Base-by-base conservation (phyloP, 192 early-diverging fungal genomes). In the Mortierella alpina region DNA sequence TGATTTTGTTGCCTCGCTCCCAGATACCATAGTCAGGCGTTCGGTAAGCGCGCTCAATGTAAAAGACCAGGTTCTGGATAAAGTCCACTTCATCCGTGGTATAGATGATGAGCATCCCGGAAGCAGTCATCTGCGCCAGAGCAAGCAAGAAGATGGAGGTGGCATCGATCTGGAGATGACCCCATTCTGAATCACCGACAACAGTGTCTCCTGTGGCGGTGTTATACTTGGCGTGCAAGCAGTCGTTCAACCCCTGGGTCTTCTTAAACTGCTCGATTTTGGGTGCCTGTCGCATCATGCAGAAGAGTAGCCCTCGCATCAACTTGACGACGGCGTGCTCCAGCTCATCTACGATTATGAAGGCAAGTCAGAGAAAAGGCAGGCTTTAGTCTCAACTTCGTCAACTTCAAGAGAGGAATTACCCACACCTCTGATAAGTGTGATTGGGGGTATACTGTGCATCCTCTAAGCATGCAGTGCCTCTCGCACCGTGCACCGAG, bases 181-280 rank as follows among this genome's bases (percentile, higher is more conserved):
- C 95, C 95, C 95, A 96, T 41, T 92, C 93, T 6, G 80, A 82
- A 73, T 96, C 95, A 11, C 89, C 93, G 17, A 96, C 94, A 20
- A 96, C 95, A 39, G 94, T 94, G 63, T 90, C 93, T 47, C 93
- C 94, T 1, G 93, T 95, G 13, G 84, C 84, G 7, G 94, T 96
- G 64, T 94, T 93, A 82, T 94, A 96, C 84, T 96, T 96, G 53
- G 95, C 95, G 70, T 96, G 95, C 4, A 96, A 88, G n/a, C 93
- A 84, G 78, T 96, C 87, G 14, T 86, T 67, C n/a, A 90, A 72
- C 15, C 85, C 64, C 72, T 95, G 95, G 7, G 92, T 93, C 68
- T 93, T 88, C 77, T 96, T 96, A 83, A 96, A 96, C 52, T 78
- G 74, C 77, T 95, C 93, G 4, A 95, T 92, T 70, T 96, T 96